These are phyloP conservation scores for Trypanosoma melophagium DNA, from an alignment of 208 protist genomes.

Conservation along the genomic window DNA sequence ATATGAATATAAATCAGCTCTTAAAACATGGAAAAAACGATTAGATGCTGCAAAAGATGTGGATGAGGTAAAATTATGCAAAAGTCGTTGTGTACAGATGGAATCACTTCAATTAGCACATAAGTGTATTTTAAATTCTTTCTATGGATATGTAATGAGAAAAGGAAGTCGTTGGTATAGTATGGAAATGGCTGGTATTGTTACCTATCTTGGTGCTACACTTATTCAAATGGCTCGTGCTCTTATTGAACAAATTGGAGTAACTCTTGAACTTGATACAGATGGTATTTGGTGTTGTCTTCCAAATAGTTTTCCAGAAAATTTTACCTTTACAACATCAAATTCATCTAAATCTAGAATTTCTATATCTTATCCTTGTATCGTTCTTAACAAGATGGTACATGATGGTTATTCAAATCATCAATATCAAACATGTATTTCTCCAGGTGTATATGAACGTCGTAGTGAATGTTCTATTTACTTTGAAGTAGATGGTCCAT, in stretches of 20 bases:
- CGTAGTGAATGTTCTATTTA: constrained; percentile 97
- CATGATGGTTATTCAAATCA: constrained; percentile 97
- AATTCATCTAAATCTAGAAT: constrained; percentile 65
- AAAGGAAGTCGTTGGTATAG: constrained; percentile 98
- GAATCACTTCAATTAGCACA: constrained; percentile 99
- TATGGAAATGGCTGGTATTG: constrained; percentile 99
- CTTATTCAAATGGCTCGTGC: constrained; percentile 98
- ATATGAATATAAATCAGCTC: constrained; percentile 98
- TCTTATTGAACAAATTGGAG: constrained; percentile 97
- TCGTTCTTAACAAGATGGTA: constrained; percentile 99
- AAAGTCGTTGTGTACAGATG: constrained; percentile 97
- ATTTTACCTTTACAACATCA: constrained; percentile 90
- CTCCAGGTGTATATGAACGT: constrained; percentile 67
- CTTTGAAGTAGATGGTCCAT: constrained; percentile 99
- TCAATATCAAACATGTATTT: constrained; percentile 96
- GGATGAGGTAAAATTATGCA: constrained; percentile 87
- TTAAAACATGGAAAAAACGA: constrained; percentile 96
- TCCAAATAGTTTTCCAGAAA: constrained; percentile 97
- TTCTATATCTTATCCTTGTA: constrained; percentile 95
- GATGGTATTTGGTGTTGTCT: constrained; percentile 99
- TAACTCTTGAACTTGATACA: constrained; percentile 99
- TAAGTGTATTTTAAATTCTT: constrained; percentile 99
- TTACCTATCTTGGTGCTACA: constrained; percentile 97
- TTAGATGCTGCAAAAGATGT: constrained; percentile 80
- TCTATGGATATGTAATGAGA: constrained; percentile 99